Base-by-base conservation (phyloP, 169 alveolate species). In the Theileria annulata region DNA sequence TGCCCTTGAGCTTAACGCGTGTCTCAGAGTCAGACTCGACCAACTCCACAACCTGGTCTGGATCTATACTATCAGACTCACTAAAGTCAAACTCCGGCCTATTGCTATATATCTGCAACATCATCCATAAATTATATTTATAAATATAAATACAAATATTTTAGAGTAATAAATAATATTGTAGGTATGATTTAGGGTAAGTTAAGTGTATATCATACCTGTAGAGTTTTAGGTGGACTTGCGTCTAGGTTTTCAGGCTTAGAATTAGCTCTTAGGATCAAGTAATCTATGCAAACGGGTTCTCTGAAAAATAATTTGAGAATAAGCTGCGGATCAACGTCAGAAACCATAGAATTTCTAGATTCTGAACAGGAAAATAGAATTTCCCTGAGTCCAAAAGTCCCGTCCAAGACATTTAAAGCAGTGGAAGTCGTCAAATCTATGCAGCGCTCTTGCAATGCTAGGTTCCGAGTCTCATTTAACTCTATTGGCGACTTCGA, bases 281-380 rank as follows among this genome's bases (percentile, higher is more conserved):
- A 63, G 35, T 25, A 28, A 28, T 48, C 27, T 21, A 75, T 49
- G 58, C 47, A 23, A 17, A 79, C 87, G 33, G 88, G 88, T 33
- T 66, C 79, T 35, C 27, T 17, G 78, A 80, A 80, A 59, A 74
- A 72, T 8, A 80, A 8, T 63, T 80, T 80, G 70, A 80, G 79
- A n/a, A 80, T 80, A 42, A 80, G 69, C 79, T 80, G 88, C 58
- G 59, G 77, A 71, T 80, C 88, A 19, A 80, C 88, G 31, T 72
- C 88, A 8, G 88, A 80, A 9, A 80, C 79, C 69, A 80, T 49
- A 13, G 73, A 33, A 56, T 27, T 42, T 23, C 2, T 19, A 8
- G 27, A 25, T 23, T 23, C 59, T 15, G 72, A 31, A 71, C 69
- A n/a, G 28, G 64, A 30, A 35, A 80, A 74, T 3, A 80, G 48